phyloP scores from a whole-genome alignment of 2,329 filamentous ascomycete genomes.

The Claviceps fusiformis region DNA sequence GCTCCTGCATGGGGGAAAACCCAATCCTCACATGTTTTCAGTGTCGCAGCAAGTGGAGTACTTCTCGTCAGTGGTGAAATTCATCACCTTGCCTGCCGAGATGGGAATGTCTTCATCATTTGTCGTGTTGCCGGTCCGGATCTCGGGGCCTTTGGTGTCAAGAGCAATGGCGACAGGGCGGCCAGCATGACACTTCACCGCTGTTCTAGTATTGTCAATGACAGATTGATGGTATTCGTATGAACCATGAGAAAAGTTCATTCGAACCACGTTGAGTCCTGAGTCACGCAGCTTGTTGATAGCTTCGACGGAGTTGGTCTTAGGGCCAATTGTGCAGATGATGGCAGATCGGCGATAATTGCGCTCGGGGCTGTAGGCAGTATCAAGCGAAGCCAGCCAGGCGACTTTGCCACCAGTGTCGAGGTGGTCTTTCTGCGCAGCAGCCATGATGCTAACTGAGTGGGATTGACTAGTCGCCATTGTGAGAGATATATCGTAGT shows the following conservation, averaged over 20 bases:
- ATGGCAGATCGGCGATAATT: slow-evolving; percentile 96
- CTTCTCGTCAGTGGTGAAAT: slow-evolving; percentile 92
- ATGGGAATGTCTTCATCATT: slow-evolving; percentile 85
- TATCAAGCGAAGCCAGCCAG: slow-evolving; percentile 65
- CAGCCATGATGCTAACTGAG: slow-evolving; percentile 33
- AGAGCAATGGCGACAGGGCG: slow-evolving; percentile 93
- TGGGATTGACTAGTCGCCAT: slow-evolving; percentile 22
- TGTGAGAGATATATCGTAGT: slow-evolving; percentile 8
- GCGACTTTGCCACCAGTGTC: slow-evolving; percentile 57
- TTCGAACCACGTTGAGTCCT: slow-evolving; percentile 95
- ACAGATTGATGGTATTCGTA: slow-evolving; percentile 98
- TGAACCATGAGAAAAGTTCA: slow-evolving; percentile 81
- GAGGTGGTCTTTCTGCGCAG: slow-evolving; percentile 74
- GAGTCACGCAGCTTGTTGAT: slow-evolving; percentile 86
- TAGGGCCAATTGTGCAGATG: slow-evolving; percentile 97
- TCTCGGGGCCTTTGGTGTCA: slow-evolving; percentile 53
- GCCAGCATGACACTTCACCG: slow-evolving; percentile 63
- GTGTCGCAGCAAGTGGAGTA: slow-evolving; percentile 76
- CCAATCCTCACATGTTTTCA: slow-evolving; percentile 69
- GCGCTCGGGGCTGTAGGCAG: slow-evolving; percentile 70
- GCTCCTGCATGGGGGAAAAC: not conserved
- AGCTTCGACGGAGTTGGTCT: slow-evolving; percentile 95
- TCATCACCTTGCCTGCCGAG: slow-evolving; percentile 68
- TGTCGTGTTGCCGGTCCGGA: slow-evolving; percentile 54
- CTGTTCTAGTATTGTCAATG: slow-evolving; percentile 86